Base-by-base conservation (phyloP, 306 rosid species). In the Trichosanthes cucumerina region DNA sequence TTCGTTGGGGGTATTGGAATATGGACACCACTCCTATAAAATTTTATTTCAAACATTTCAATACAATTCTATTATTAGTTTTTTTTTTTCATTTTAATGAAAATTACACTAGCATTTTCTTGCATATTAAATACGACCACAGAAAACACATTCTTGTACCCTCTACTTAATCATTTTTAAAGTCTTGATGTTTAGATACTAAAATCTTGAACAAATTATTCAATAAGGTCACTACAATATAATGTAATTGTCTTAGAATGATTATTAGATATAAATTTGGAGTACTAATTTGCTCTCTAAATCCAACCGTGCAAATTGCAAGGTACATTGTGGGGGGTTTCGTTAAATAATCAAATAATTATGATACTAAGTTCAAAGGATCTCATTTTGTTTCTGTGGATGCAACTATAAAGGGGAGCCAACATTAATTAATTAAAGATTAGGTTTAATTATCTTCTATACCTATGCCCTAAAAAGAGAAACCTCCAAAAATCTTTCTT, bases 391-490 rank as follows among this genome's bases (percentile, higher is more conserved):
- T 47, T 9, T 47, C 15, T 26, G 41, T 49, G 77, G 39, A 13
- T 72, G 77, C 41, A 72, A 24, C 41, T 72, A 24, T 7, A 72
- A 46, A 47, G 77, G 77, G 58, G 77, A 44, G 77, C 23, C 24
- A 44, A 28, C 44, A 73, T 44, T 69, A 11, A 23, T 44, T 70
- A 43, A 46, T 72, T 14, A 49, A 73, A 31, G 62, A 49, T 49
- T 73, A 73, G 62, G 78, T 49, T 73, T 16, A n/a, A n/a, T n/a
- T n/a, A 73, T 73, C 62, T 49, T 28, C 60, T 46, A 49, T 0
- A 47, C 44, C 78, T 73, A 47, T 73, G 60, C 78, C 60, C 78
- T 73, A 73, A 73, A 73, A 73, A 31, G 44, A 73, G 78, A 73
- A 49, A 28, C 58, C 78, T 73, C 60, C 44, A 47, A 66, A 54